Percentiles rank a stretch among this genome's conserved stretches.
Evolutionary conservation across 371 early-diverging fungal genomes (phyloP).

Genomic region (Mortierella sp.): DNA sequence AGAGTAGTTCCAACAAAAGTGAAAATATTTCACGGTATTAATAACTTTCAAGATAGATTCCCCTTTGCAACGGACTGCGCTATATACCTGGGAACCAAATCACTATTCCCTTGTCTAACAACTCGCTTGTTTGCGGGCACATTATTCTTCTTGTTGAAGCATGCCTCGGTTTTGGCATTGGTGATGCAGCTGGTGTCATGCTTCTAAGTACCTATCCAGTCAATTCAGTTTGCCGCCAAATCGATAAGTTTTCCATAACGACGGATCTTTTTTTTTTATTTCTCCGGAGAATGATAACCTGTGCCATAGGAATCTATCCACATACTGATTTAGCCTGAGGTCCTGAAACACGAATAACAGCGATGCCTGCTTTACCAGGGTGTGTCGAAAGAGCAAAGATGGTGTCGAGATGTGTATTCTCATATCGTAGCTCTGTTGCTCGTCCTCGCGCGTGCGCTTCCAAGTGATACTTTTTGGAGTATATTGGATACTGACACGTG

Average conservation of each 20-base stretch:
- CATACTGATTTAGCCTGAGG: slow-evolving; percentile 65
- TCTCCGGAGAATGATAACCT: not conserved
- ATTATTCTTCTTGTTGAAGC: slow-evolving; percentile 65
- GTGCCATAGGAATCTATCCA: not conserved
- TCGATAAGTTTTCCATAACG: too few species aligned
- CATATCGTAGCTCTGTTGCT: slow-evolving; percentile 32
- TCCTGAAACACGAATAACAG: slow-evolving; percentile 84
- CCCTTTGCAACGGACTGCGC: slow-evolving; percentile 3
- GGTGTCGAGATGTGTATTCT: slow-evolving; percentile 63
- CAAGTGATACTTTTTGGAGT: not conserved
- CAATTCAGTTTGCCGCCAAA: not conserved
- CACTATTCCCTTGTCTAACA: slow-evolving; percentile 73
- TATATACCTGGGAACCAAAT: slow-evolving; percentile 73
- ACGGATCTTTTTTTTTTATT: not conserved
- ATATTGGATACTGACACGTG: not conserved
- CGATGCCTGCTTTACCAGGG: slow-evolving; percentile 85
- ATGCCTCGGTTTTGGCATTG: slow-evolving; percentile 59
- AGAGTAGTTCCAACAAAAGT: not conserved
- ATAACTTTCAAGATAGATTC: slow-evolving; percentile 4
- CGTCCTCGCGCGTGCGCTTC: not conserved
- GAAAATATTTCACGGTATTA: not conserved
- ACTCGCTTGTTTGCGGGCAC: slow-evolving; percentile 63
- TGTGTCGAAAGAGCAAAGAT: slow-evolving; percentile 84
- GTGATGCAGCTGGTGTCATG: slow-evolving; percentile 31
- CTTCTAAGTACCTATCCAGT: slow-evolving; percentile 28